phyloP scores from a whole-genome alignment of 768 basidiomycete genomes.

The Asterophora lycoperdoides region DNA sequence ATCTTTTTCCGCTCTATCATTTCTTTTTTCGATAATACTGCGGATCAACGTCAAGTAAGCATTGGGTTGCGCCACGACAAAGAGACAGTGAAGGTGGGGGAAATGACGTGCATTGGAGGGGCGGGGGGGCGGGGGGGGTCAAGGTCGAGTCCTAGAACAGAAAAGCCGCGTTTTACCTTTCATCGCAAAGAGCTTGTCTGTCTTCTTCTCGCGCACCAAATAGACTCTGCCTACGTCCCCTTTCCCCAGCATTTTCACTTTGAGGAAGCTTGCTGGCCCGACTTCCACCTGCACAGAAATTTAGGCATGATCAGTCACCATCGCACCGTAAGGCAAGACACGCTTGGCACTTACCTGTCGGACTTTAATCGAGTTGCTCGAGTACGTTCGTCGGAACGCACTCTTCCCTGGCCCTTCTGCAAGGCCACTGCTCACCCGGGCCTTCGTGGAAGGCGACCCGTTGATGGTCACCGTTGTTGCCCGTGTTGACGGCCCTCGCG shows the following conservation, averaged over 20 bases:
- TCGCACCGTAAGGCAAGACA: slow-evolving; percentile 4
- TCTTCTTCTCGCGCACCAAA: slow-evolving; percentile 97
- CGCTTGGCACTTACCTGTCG: slow-evolving; percentile 54
- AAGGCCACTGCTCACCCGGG: slow-evolving; percentile 42
- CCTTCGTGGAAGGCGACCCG: slow-evolving; percentile 35
- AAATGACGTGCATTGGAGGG: not conserved
- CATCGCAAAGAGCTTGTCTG: slow-evolving; percentile 95
- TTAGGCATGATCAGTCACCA: slow-evolving; percentile 12
- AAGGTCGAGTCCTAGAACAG: slow-evolving; percentile 18
- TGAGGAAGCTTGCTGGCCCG: slow-evolving; percentile 88
- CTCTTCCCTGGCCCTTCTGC: slow-evolving; percentile 53
- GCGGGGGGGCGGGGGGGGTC: too few relatives aligned
- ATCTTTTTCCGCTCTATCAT: slow-evolving; percentile 99
- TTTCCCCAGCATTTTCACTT: slow-evolving; percentile 97
- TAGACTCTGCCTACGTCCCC: slow-evolving; percentile 99
- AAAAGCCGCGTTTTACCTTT: slow-evolving; percentile 69
- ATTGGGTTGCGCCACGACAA: slow-evolving; percentile 30
- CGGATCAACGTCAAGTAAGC: slow-evolving; percentile 35
- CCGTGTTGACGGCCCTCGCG: slow-evolving; percentile 47
- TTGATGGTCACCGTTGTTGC: slow-evolving; percentile 36
- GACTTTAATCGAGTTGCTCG: slow-evolving; percentile 96
- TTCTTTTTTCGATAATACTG: slow-evolving; percentile 97
- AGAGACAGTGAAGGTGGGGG: slow-evolving; percentile 8
- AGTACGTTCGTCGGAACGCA: slow-evolving; percentile 92
- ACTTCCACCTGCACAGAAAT: slow-evolving; percentile 80